phyloP scores from a whole-genome alignment of 805 yeast genomes.

The Candida coleopterorum region DNA sequence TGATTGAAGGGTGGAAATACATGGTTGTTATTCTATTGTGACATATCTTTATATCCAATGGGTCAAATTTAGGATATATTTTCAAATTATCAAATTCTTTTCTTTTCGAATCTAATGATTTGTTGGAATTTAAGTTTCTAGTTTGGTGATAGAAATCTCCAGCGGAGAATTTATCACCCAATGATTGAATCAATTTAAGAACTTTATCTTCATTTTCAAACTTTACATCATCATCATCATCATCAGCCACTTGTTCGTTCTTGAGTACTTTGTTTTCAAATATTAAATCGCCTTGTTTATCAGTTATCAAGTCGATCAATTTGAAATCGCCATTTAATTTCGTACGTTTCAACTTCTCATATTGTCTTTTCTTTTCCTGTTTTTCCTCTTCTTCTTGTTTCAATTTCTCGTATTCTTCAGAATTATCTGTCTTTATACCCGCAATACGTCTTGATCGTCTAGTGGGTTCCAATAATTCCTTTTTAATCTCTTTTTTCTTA shows the following conservation, averaged over 20 bases:
- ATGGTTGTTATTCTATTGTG: constrained; percentile 71
- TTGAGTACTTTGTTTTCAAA: constrained; percentile 26
- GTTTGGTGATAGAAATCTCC: constrained; percentile 67
- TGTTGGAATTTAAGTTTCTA: constrained; percentile 25
- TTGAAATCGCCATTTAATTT: constrained; percentile 64
- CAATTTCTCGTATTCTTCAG: constrained; percentile 32
- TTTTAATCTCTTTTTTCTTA: constrained; percentile 14
- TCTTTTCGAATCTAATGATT: constrained; percentile 45
- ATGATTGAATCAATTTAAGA: constrained; percentile 25
- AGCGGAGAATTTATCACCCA: constrained; percentile 54
- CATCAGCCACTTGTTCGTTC: constrained; percentile 16
- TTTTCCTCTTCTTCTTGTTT: constrained; percentile 34
- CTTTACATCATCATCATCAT: constrained; percentile 5
- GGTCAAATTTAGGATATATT: constrained; percentile 54
- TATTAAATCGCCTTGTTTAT: constrained; percentile 28
- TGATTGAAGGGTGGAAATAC: constrained; percentile 68
- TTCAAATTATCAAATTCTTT: constrained; percentile 48
- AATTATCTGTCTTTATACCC: constrained; percentile 50
- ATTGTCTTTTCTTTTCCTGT: constrained; percentile 30
- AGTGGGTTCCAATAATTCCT: constrained; percentile 41
- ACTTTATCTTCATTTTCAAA: constrained; percentile 19
- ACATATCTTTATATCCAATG: constrained; percentile 66
- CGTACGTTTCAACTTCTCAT: constrained; percentile 48
- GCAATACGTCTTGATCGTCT: constrained; percentile 77
- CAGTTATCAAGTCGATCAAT: constrained; percentile 53